These are phyloP conservation scores for Xylariaceae sp. DNA, from an alignment of 2,329 filamentous ascomycete genomes.

Conservation along the genomic window DNA sequence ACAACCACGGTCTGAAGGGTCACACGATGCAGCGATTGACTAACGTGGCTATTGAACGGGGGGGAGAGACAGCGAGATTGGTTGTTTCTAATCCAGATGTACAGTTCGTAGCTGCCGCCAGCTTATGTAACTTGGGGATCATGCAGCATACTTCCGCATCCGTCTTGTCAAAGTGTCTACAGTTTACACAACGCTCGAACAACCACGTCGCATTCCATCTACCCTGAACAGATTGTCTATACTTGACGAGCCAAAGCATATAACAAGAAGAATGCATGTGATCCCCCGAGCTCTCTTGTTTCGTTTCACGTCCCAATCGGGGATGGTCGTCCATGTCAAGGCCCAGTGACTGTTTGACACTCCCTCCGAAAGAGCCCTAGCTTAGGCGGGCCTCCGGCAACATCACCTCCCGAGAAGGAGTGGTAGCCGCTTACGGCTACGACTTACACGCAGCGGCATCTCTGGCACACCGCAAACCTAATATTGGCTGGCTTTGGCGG, in stretches of 20 bases:
- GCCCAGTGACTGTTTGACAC: not conserved
- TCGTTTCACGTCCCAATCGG: not conserved
- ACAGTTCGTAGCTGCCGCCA: too few species aligned
- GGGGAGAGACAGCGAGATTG: not conserved
- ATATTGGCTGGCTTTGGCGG: not conserved
- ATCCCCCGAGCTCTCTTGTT: too few species aligned
- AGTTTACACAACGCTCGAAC: too few species aligned
- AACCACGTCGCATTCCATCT: not conserved
- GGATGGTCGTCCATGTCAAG: constrained; percentile 4
- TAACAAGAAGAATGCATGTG: too few species aligned
- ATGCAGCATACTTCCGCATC: too few species aligned
- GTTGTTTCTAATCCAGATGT: too few species aligned
- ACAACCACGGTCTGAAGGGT: too few species aligned
- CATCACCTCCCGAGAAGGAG: constrained; percentile 14
- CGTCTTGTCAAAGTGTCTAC: too few species aligned
- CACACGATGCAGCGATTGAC: too few species aligned
- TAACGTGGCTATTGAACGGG: too few species aligned
- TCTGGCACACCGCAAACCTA: constrained; percentile 1
- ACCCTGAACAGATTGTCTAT: not conserved
- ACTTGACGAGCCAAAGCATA: too few species aligned
- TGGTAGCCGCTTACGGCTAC: constrained; percentile 10
- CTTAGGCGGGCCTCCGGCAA: constrained; percentile 11
- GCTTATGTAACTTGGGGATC: too few species aligned
- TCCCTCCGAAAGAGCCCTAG: not conserved
- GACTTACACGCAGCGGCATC: constrained; percentile 8